Evolutionary conservation across 2,329 filamentous ascomycete species (phyloP), one percentile per base, ranked within the genome.

Genomic region (Pyrenophora teres): DNA sequence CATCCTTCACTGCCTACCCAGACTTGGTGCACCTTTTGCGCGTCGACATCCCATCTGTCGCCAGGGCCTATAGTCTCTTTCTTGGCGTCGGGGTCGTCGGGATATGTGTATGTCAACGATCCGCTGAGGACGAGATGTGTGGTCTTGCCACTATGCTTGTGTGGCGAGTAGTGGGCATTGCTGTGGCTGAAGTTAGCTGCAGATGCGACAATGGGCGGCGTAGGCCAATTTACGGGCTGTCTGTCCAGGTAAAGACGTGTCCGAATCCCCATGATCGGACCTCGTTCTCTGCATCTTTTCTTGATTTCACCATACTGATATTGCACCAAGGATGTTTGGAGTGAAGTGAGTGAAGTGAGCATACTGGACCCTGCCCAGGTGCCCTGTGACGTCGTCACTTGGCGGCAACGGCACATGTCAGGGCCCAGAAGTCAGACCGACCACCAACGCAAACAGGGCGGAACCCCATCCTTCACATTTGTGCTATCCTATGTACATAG

Each of bases 221-320:
- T 13, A 10, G 25, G 21, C 27, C 19, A 50, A 80, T 84, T 69
- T 80, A 89, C 87, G 86, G 83, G 18, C 78, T 75, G 71, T 90
- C 88, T 6, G 81, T 85, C 87, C 87, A 90, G 2, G 86, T 89
- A 58, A 89, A 89, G 65, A 89, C 86, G 42, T 85, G 78, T 2
- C 70, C 60, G 67, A 90, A 91, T 1, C 87, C 87, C 87, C 87
- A 90, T 1, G 82, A 83, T 31, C 79, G 79, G 21, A 90, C 87
- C 64, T 88, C 76, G 42, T 76, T 74, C 69, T 90, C 87, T 32
- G 77, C 76, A 35, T 83, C 77, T 52, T 67, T 71, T 47, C 73
- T 77, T 27, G 77, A 75, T 60, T 76, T 78, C 6, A 61, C 30
- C 70, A 74, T 75, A 12, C 7, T 35, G 39, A 74, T 75, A 12